Conservation (phyloP, 345 rosid species). For the Eucalyptus pumila region DNA sequence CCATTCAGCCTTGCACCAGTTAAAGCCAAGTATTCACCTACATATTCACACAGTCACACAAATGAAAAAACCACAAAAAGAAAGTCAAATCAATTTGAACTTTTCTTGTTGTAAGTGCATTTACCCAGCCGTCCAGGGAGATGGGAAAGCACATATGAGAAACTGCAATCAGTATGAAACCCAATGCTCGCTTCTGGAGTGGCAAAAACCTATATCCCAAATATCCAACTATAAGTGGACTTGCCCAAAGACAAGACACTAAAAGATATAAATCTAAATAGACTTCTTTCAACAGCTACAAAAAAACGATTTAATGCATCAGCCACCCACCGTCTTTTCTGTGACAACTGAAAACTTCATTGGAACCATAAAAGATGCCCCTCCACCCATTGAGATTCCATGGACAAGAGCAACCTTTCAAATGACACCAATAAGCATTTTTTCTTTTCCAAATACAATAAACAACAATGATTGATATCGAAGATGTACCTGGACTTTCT, state of each 20-base stretch:
- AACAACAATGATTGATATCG: background rate
- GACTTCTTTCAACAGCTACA: background rate
- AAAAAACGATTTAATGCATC: background rate
- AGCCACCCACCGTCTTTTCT: conserved; percentile 68
- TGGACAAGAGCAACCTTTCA: conserved; percentile 71
- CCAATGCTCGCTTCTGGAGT: conserved; percentile 97
- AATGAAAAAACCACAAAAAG: background rate
- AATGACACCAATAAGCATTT: background rate
- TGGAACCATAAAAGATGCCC: conserved; percentile 87
- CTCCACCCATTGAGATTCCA: conserved; percentile 98
- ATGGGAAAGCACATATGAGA: conserved; percentile 76
- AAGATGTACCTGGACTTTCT: conserved; percentile 55
- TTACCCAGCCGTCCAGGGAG: conserved; percentile 86
- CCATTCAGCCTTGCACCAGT: conserved; percentile 83
- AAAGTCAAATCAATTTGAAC: background rate
- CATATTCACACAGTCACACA: background rate
- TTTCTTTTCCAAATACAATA: background rate
- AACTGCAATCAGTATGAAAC: conserved; percentile 87
- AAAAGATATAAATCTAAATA: background rate
- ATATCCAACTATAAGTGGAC: background rate
- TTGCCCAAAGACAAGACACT: background rate
- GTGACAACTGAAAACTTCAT: conserved; percentile 91
- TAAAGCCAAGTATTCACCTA: conserved; percentile 88
- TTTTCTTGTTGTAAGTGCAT: background rate
- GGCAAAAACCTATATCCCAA: conserved; percentile 48